Evolutionary conservation across 768 basidiomycete genomes (phyloP), one percentile per base, ranked within the genome.

Genomic region (Galerina sulciceps): DNA sequence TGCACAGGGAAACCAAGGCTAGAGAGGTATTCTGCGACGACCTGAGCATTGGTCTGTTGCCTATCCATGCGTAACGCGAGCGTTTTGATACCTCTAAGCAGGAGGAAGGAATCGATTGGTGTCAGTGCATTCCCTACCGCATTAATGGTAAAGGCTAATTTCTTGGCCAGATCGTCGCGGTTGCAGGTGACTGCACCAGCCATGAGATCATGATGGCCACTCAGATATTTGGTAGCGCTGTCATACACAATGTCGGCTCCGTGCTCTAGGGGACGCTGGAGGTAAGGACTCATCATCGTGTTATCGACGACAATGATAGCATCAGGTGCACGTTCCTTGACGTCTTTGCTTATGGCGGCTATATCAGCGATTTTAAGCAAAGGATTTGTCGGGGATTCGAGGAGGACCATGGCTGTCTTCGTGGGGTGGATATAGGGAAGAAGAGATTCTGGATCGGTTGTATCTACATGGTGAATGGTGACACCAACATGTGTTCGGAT

Each of bases 211-310:
- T 99, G 97, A 69, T 99, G 97, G 8, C 97, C 97, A 57, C 92
- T 94, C 45, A 99, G 82, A 74, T 99, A 99, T 71, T 99, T 99
- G 20, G 97, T 99, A 10, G 89, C 97, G 58, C 94, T 96, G 74
- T 99, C 97, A 68, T 99, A 99, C 9, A 98, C 96, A 55, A 99
- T 87, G 71, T 99, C 97, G 47, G 93, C 93, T 14, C 96, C 97
- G 55, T 97, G 90, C 68, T 99, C 94, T 37, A 99, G 84, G 10
- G 97, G 97, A 57, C 96, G 79, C 70, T 96, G 95, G 8, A 99
- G 81, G 75, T 98, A 99, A 14, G 97, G 96, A 69, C 95, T 97
- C 96, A 99, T 98, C 97, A 99, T 99, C 59, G 97, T 99, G 71
- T 99, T 99, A 73, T 99, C 97, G 18, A 94, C 94, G 37, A 96